These are phyloP conservation scores for Scheffersomyces illinoinensis DNA, from an alignment of 1,139 yeast species.

Conservation along the genomic window DNA sequence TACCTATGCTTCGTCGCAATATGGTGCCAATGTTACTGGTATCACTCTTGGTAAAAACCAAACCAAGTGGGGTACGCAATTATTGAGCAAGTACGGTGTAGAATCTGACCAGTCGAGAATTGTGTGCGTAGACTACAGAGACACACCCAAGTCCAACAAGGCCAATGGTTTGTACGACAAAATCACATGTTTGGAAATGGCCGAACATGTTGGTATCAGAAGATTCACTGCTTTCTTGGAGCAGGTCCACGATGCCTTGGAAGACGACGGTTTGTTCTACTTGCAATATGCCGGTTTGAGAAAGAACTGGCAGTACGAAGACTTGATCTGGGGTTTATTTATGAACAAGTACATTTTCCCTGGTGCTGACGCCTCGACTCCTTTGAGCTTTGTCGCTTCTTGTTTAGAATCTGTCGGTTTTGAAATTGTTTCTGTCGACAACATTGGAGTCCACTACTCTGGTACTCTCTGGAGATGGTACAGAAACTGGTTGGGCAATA, in stretches of 20 bases:
- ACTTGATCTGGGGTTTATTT: slow-evolving; percentile 89
- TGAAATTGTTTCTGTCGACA: slow-evolving; percentile 82
- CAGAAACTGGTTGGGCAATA: slow-evolving; percentile 89
- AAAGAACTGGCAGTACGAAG: slow-evolving; percentile 94
- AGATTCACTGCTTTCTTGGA: slow-evolving; percentile 72
- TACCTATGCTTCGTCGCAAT: slow-evolving; percentile 76
- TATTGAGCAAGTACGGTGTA: slow-evolving; percentile 69
- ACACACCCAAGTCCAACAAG: slow-evolving; percentile 70
- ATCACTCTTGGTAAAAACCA: slow-evolving; percentile 88
- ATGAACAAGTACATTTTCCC: slow-evolving; percentile 98
- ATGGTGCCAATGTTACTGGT: slow-evolving; percentile 88
- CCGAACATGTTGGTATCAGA: slow-evolving; percentile 94
- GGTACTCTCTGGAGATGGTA: slow-evolving; percentile 95
- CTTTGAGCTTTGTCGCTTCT: slow-evolving; percentile 78
- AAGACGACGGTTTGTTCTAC: slow-evolving; percentile 86
- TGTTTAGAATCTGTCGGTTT: slow-evolving; percentile 83
- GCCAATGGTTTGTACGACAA: slow-evolving; percentile 72
- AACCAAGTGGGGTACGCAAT: slow-evolving; percentile 83
- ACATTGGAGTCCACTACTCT: slow-evolving; percentile 90
- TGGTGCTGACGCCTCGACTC: slow-evolving; percentile 97
- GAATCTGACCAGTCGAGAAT: slow-evolving; percentile 69
- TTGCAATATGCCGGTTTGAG: slow-evolving; percentile 91
- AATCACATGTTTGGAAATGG: slow-evolving; percentile 92
- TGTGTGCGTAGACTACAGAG: slow-evolving; percentile 87
- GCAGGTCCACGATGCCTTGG: slow-evolving; percentile 84